Conservation (phyloP, 768 basidiomycete genomes). For the Boletus coccyginus region DNA sequence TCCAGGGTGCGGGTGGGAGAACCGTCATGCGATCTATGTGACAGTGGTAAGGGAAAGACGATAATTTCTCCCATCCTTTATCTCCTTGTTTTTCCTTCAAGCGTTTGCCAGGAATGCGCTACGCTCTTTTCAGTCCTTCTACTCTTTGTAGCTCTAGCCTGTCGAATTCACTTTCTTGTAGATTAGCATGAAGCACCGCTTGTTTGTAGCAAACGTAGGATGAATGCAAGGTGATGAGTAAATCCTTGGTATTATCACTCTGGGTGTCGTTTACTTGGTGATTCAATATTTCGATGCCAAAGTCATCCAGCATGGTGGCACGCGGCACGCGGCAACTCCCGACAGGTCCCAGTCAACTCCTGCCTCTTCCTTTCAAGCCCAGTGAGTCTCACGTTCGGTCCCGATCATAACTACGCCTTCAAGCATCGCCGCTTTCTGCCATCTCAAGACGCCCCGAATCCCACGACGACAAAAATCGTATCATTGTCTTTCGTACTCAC, state of each 20-base stretch:
- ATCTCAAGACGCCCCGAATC: neutral
- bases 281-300: too few relatives aligned
- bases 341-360: too few relatives aligned
- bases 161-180: conserved; percentile 1
- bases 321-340: too few relatives aligned
- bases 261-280: too few relatives aligned
- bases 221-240: neutral
- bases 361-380: too few relatives aligned
- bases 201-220: conserved; percentile 14
- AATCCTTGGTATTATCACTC: too few relatives aligned
- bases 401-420: neutral
- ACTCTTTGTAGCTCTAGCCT: conserved; percentile 23
- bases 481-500: neutral
- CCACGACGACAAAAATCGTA: neutral
- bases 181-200: neutral
- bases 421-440: neutral
- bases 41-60: conserved; percentile 41
- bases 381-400: too few relatives aligned
- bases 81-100: neutral
- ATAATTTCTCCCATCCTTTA: neutral
- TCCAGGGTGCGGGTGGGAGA: neutral
- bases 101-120: neutral
- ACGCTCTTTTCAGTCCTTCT: neutral
- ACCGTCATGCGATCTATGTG: conserved; percentile 39
- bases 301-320: too few relatives aligned